Percentiles rank a stretch among this genome's conserved stretches.
phyloP scores from a whole-genome alignment of 2,329 filamentous ascomycete species.

The Xylariomycetidae sp. region DNA sequence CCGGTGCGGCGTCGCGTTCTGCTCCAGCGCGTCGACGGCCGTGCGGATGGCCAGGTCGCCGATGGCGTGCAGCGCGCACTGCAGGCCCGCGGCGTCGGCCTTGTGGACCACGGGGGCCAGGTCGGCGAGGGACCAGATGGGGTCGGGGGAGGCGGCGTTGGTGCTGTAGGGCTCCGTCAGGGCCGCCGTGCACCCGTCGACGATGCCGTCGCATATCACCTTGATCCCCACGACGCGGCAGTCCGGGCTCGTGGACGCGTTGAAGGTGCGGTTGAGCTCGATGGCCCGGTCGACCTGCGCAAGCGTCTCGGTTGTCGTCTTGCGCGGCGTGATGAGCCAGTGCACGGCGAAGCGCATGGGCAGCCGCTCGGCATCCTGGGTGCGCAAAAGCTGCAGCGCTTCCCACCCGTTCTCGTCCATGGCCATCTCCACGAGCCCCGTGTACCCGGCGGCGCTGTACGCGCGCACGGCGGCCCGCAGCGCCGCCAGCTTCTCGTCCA shows the following conservation, averaged over 20 bases:
- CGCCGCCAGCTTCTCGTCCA: slow-evolving; percentile 43
- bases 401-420: slow-evolving; percentile 54
- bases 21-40: slow-evolving; percentile 52
- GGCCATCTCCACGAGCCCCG: slow-evolving; percentile 54
- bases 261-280: slow-evolving; percentile 41
- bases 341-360: slow-evolving; percentile 50
- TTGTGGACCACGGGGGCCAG: slow-evolving; percentile 49
- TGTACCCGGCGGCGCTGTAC: slow-evolving; percentile 48
- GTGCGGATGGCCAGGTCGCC: slow-evolving; percentile 55
- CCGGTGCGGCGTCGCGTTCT: slow-evolving; percentile 34
- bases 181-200: slow-evolving; percentile 61
- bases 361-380: slow-evolving; percentile 22
- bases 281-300: slow-evolving; percentile 47
- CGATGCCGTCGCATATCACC: slow-evolving; percentile 59
- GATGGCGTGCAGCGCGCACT: slow-evolving; percentile 62
- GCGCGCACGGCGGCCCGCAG: slow-evolving; percentile 41
- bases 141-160: slow-evolving; percentile 39
- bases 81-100: slow-evolving; percentile 50
- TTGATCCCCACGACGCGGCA: slow-evolving; percentile 56
- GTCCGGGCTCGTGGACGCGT: slow-evolving; percentile 37
- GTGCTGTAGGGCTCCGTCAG: slow-evolving; percentile 53
- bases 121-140: slow-evolving; percentile 51
- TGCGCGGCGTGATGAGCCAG: slow-evolving; percentile 48
- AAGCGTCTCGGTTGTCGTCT: slow-evolving; percentile 38
- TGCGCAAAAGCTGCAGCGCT: slow-evolving; percentile 38